Evolutionary conservation across 2,329 filamentous ascomycete genomes (phyloP), one percentile per base, ranked within the genome.

Genomic region (Zymoseptoria tritici): DNA sequence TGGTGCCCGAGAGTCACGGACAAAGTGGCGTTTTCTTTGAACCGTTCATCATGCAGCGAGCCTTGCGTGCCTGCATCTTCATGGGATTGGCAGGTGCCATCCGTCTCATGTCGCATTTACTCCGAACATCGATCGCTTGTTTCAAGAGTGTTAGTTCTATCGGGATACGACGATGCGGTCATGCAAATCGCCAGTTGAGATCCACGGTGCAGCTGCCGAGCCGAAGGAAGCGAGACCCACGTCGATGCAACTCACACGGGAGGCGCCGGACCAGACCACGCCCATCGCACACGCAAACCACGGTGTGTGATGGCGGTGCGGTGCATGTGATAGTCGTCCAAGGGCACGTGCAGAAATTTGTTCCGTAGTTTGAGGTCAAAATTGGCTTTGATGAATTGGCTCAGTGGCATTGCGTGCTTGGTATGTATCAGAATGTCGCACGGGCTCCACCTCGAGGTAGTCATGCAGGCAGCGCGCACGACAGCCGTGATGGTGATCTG

Each of bases 1-100:
- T 46, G 36, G 36, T 16, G 16, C 5, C 22, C 5, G 36, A 46
- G 56, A 57, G 31, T 49, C 52, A 50, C 29, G 22, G 42, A 51
- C 24, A 29, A 26, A 54, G 29, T 31, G 24, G 51, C 51, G 57
- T 50, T 26, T 9, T 55, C 19, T 52, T 58, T 49, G 20, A 52
- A 58, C 57, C 13, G 49, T 52, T 31, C 29, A 49, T 49, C 36
- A 54, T 31, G 42, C 57, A 50, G 52, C 36, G 13, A 58, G 52
- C 57, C 51, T 58, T 49, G 26, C 36, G 36, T 46, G 13, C 36
- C 36, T 46, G 36, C 36, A n/a, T 46, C 36, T 46, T 46, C 36
- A 46, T n/a, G 36, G 36, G 9, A 42, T 46, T 46, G 36, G 13
- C 36, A 46, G 36, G 11, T 46, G 36, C 36, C 36, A 46, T 46